Percentiles rank a stretch among this genome's conserved stretches.
These are phyloP conservation scores for Cercophora samala DNA, from an alignment of 495 filamentous ascomycete genomes.

Conservation along the genomic window DNA sequence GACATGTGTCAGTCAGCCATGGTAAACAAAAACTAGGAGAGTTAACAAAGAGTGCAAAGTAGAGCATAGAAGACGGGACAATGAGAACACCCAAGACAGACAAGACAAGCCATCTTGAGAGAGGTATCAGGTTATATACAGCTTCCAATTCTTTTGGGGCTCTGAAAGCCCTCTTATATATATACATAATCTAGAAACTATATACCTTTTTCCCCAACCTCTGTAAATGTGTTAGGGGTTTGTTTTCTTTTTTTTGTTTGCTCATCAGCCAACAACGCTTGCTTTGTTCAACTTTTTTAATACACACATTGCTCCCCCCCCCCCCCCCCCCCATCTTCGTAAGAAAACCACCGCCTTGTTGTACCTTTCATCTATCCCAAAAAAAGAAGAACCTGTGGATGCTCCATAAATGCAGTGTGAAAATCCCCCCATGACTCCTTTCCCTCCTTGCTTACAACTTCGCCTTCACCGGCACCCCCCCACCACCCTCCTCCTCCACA, in stretches of 20 bases:
- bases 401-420: neutral
- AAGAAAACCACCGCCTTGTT: too few species aligned
- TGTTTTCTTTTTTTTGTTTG: neutral
- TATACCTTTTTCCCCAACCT: neutral
- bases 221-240: neutral
- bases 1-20: too few species aligned
- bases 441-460: conserved; percentile 31
- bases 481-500: conserved; percentile 52
- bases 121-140: neutral
- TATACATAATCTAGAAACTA: neutral
- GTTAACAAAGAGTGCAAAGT: too few species aligned
- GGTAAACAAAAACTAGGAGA: too few species aligned
- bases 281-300: neutral
- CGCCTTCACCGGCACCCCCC: conserved; percentile 33
- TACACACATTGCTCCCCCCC: neutral
- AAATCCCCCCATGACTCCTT: neutral
- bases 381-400: neutral
- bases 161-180: neutral
- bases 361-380: neutral
- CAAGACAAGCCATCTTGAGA: too few species aligned
- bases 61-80: too few species aligned
- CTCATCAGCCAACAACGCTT: neutral
- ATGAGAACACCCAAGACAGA: too few species aligned
- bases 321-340: neutral
- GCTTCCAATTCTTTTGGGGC: neutral